Percentiles rank a stretch among this genome's conserved stretches.
Evolutionary conservation across 805 yeast genomes (phyloP).

Genomic region (Ogataea kodamae): DNA sequence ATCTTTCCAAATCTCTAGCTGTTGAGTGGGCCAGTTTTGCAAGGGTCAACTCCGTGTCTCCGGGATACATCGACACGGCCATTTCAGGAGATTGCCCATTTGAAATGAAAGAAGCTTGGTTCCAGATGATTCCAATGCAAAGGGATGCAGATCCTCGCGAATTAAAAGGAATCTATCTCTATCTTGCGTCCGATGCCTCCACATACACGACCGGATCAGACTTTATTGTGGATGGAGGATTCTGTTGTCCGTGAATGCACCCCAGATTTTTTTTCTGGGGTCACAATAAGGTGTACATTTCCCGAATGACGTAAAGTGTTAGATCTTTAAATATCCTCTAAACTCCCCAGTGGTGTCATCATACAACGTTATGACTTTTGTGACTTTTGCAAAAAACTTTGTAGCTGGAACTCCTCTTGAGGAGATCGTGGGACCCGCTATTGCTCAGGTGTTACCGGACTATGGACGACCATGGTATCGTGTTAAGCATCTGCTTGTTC

Average conservation of each 20-base stretch:
- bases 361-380: slow-evolving; percentile 1
- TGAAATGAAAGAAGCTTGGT: slow-evolving; percentile 28
- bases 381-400: neutral
- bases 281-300: slow-evolving; percentile 4
- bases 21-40: slow-evolving; percentile 46
- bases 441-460: slow-evolving; percentile 20
- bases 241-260: slow-evolving; percentile 15
- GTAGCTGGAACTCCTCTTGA: slow-evolving; percentile 14
- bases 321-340: too few species aligned
- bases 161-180: slow-evolving; percentile 46
- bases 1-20: slow-evolving; percentile 42
- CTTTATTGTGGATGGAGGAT: slow-evolving; percentile 44
- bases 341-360: neutral
- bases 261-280: slow-evolving; percentile 2
- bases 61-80: slow-evolving; percentile 47
- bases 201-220: slow-evolving; percentile 47
- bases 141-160: slow-evolving; percentile 46
- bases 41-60: slow-evolving; percentile 45
- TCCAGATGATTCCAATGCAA: slow-evolving; percentile 36
- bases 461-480: slow-evolving; percentile 34
- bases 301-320: slow-evolving; percentile 9
- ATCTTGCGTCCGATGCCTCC: slow-evolving; percentile 48
- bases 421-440: slow-evolving; percentile 21
- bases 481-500: slow-evolving; percentile 36
- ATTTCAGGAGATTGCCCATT: slow-evolving; percentile 30